Conservation (phyloP, 2,329 filamentous ascomycete genomes). For the Penicillium sp. region DNA sequence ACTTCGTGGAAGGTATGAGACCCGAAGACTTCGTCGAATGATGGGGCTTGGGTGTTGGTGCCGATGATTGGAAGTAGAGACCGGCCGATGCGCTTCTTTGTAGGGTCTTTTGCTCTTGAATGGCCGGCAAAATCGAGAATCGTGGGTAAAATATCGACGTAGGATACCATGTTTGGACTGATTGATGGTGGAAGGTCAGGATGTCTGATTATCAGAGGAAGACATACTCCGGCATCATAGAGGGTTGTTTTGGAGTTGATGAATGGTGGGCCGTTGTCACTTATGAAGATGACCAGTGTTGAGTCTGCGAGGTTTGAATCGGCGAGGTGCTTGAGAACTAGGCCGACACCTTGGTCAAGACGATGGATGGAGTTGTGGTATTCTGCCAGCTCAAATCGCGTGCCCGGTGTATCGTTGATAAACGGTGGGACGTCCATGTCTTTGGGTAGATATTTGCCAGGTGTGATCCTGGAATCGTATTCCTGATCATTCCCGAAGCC, state of each 20-base stretch:
- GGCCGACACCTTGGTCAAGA: too few species aligned
- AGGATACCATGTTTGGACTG: constrained; percentile 49
- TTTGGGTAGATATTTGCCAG: too few species aligned
- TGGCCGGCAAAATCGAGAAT: constrained; percentile 42
- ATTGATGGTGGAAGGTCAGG: constrained; percentile 25
- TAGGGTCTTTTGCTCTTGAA: constrained; percentile 1
- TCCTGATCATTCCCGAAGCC: too few species aligned
- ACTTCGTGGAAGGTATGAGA: constrained; percentile 55
- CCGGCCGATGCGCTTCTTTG: constrained; percentile 22
- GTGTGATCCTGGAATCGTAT: too few species aligned
- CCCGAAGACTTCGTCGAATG: constrained; percentile 44
- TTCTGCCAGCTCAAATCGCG: too few species aligned
- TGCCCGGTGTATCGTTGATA: too few species aligned
- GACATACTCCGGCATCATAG: constrained; percentile 48
- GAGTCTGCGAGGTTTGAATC: too few species aligned
- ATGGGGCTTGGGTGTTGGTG: neutral
- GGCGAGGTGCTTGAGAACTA: too few species aligned
- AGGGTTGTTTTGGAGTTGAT: constrained; percentile 54
- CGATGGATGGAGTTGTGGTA: too few species aligned
- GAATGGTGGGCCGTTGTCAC: constrained; percentile 52
- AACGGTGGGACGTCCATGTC: too few species aligned
- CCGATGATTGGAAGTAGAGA: constrained; percentile 42
- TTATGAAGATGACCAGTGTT: constrained; percentile 49
- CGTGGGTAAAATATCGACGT: constrained; percentile 48
- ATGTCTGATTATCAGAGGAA: constrained; percentile 44